phyloP scores from a whole-genome alignment of 495 filamentous ascomycete genomes.

The Parathielavia appendiculata region DNA sequence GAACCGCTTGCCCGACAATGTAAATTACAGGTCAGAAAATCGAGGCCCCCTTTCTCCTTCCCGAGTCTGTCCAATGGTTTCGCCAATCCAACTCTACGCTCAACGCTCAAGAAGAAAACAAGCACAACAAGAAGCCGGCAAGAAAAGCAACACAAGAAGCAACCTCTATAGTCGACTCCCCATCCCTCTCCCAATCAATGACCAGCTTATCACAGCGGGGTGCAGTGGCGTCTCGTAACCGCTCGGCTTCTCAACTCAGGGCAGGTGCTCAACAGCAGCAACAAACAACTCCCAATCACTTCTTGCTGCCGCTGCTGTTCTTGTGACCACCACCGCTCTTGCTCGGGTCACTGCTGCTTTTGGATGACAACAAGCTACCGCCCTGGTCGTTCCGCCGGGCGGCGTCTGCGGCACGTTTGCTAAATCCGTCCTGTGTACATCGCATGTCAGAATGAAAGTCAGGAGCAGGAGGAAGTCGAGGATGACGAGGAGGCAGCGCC shows the following conservation, averaged over 20 bases:
- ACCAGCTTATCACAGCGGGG: no score
- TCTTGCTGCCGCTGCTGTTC: conserved; percentile 9
- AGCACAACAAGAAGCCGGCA: no score
- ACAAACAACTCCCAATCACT: not conserved
- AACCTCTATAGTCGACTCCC: no score
- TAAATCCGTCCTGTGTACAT: conserved; percentile 40
- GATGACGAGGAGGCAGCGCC: not conserved
- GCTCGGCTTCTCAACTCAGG: no score
- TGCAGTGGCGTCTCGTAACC: no score
- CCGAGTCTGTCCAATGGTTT: not conserved
- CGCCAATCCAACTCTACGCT: not conserved
- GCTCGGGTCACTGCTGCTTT: conserved; percentile 1
- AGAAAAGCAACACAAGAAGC: no score
- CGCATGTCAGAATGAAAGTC: no score
- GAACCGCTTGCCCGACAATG: conserved; percentile 1
- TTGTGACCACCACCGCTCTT: conserved; percentile 12
- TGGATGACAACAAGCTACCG: not conserved
- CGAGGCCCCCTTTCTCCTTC: not conserved
- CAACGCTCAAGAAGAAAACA: not conserved
- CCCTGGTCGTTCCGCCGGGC: conserved; percentile 33
- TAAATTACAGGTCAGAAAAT: conserved; percentile 1
- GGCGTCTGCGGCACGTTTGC: conserved; percentile 40
- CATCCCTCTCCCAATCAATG: no score
- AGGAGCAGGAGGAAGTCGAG: not conserved
- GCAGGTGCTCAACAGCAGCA: conserved; percentile 11